Percentiles rank a stretch among this genome's conserved stretches.
phyloP scores from a whole-genome alignment of 148 eudicot genomes.

The Simmondsia chinensis region DNA sequence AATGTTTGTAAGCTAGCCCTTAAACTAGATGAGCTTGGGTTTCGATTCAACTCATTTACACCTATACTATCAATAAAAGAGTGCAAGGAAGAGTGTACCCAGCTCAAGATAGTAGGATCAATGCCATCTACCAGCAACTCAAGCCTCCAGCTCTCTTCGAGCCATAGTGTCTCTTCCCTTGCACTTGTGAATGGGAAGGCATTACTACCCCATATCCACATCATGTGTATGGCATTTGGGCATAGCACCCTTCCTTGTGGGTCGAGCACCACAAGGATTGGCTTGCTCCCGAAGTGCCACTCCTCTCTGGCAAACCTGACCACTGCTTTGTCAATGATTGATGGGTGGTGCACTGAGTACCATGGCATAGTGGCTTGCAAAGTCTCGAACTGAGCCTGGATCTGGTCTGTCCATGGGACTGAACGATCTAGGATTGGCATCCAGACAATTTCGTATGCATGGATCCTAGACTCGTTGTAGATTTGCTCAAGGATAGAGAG shows the following conservation, averaged over 20 bases:
- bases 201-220: conserved; percentile 79
- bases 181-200: conserved; percentile 67
- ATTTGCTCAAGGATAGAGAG: conserved; percentile 48
- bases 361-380: conserved; percentile 48
- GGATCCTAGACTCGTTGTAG: conserved; percentile 44
- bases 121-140: conserved; percentile 51
- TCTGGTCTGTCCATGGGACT: conserved; percentile 25
- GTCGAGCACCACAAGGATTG: conserved; percentile 61
- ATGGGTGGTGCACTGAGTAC: conserved; percentile 52
- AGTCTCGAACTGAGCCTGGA: conserved; percentile 30
- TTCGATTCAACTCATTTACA: too few relatives aligned
- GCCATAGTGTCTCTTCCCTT: conserved; percentile 50
- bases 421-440: conserved; percentile 45
- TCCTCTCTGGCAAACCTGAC: conserved; percentile 44
- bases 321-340: conserved; percentile 49
- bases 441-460: conserved; percentile 72
- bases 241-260: conserved; percentile 57
- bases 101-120: conserved; percentile 37
- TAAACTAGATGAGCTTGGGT: too few relatives aligned
- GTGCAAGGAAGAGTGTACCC: conserved; percentile 60
- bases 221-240: conserved; percentile 56
- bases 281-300: conserved; percentile 59
- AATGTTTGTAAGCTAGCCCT: too few relatives aligned
- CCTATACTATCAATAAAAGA: background rate
- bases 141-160: conserved; percentile 54